Conservation (phyloP, 306 rosid genomes). For the Alnus rubra region DNA sequence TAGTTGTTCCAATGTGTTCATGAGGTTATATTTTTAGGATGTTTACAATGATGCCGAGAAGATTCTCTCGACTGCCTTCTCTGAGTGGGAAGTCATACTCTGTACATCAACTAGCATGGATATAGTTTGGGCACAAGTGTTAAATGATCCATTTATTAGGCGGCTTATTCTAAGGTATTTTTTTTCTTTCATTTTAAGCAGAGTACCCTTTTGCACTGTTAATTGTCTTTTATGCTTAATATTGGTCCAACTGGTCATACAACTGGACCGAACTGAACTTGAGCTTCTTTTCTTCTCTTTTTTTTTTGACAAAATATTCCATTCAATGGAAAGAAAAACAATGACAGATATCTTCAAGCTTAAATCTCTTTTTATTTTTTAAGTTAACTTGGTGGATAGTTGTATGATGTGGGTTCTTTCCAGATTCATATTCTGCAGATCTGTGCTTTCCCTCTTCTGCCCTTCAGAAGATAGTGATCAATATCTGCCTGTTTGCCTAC, state of each 20-base stretch:
- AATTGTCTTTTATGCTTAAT: neutral
- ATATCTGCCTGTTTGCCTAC: slow-evolving; percentile 74
- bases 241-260: neutral
- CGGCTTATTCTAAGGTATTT: slow-evolving; percentile 84
- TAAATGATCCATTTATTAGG: slow-evolving; percentile 80
- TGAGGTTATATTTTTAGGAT: slow-evolving; percentile 47
- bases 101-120: slow-evolving; percentile 73
- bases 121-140: slow-evolving; percentile 94
- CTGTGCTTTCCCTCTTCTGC: slow-evolving; percentile 65
- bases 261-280: neutral
- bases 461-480: slow-evolving; percentile 59
- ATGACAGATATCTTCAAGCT: slow-evolving; percentile 3
- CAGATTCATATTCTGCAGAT: slow-evolving; percentile 96
- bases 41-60: slow-evolving; percentile 71
- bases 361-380: neutral
- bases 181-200: slow-evolving; percentile 19
- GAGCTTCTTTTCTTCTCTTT: neutral
- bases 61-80: slow-evolving; percentile 69
- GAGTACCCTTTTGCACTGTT: slow-evolving; percentile 1
- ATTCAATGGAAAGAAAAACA: neutral
- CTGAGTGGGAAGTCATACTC: slow-evolving; percentile 88
- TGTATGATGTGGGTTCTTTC: slow-evolving; percentile 30
- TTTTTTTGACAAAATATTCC: neutral
- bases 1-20: slow-evolving; percentile 30
- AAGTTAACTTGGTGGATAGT: slow-evolving; percentile 20